Conservation (phyloP, 345 rosid genomes). For the Noccaea caerulescens region DNA sequence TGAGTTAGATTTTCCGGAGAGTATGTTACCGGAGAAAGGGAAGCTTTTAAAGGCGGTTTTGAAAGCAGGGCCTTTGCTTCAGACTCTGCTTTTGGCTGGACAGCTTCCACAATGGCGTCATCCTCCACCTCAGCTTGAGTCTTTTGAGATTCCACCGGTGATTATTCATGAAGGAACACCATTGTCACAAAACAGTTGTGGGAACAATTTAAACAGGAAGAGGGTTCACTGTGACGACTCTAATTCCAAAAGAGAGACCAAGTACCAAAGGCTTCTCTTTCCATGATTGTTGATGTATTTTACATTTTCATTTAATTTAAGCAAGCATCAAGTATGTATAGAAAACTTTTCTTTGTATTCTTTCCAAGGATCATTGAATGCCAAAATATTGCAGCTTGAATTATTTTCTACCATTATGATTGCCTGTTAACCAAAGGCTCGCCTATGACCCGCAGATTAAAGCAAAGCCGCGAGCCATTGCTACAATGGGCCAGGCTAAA, state of each 20-base stretch:
- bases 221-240: constrained; percentile 62
- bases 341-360: constrained; percentile 8
- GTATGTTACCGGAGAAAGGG: constrained; percentile 65
- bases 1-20: constrained; percentile 43
- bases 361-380: constrained; percentile 9
- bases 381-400: constrained; percentile 29
- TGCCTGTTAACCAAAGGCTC: not conserved
- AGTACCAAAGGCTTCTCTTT: constrained; percentile 63
- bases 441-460: not conserved
- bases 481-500: not conserved
- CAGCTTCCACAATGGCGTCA: constrained; percentile 98
- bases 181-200: constrained; percentile 48
- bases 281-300: constrained; percentile 46
- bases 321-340: constrained; percentile 28
- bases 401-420: not conserved
- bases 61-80: constrained; percentile 89
- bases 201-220: constrained; percentile 61
- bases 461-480: not conserved
- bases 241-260: constrained; percentile 51
- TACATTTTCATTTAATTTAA: constrained; percentile 14
- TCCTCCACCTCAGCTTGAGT: constrained; percentile 90
- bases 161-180: constrained; percentile 63
- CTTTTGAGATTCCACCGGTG: constrained; percentile 92
- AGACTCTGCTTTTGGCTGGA: constrained; percentile 91
- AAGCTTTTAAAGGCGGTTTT: constrained; percentile 96